Base-by-base conservation (phyloP, 352 stramenopile species). In the Phytophthora sp. region DNA sequence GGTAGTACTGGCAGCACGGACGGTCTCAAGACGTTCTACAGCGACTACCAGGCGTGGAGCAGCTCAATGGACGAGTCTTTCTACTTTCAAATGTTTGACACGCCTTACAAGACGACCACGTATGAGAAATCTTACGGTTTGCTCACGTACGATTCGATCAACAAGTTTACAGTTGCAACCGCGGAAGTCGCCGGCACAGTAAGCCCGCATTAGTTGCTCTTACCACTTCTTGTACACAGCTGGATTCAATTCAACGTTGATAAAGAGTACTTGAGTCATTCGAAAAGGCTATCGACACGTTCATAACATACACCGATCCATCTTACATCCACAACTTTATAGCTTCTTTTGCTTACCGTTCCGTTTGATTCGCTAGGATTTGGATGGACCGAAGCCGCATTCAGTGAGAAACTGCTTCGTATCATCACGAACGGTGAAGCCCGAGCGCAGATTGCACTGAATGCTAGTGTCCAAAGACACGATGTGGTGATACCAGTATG, bases 401-500 rank as follows among this genome's bases (percentile, higher is more conserved):
- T 75, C 56, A 7, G 49, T 41, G 15, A 90, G 57, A 61, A 81
- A 82, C 8, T 66, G 21, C 9, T 59, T 54, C n/a, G 66, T 66
- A 46, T 86, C 62, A n/a, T 72, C 33, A 20, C 81, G 73, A 33
- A 68, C 54, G 4, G 65, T 69, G 33, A 77, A 60, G 0, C 79
- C 77, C n/a, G 82, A 93, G 24, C 95, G 81, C 24, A 94, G 75
- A 72, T 99, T 99, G 80, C 95, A 98, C 72, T 99, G 96, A 26
- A 95, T 95, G 69, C 90, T 98, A 26, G 97, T 92, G 65, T 97
- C 90, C 12, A 98, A 76, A 36, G 90, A 97, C 7, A 98, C 88
- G 68, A 99, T 98, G 67, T 96, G 97, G 73, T 99, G 96, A 70
- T 98, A 98, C 91, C 93, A 99, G 58, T 82, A 90, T 7, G 93